Evolutionary conservation across 2,329 filamentous ascomycete genomes (phyloP), one percentile per base, ranked within the genome.

Genomic region (Venturia effusa): DNA sequence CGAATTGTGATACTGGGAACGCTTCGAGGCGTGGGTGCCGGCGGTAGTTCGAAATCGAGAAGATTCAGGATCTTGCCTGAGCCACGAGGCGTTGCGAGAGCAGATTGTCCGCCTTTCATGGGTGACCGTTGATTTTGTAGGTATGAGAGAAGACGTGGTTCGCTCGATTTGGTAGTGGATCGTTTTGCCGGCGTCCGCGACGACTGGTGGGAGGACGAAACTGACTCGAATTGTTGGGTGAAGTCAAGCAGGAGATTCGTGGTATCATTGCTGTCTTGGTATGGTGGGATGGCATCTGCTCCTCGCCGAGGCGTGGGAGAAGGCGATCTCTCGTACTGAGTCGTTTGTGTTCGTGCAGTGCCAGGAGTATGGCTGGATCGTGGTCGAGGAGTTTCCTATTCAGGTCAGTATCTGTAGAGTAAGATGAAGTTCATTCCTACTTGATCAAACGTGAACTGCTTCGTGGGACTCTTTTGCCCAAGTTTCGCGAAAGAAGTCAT

Each of bases 11-110:
- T 88, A 10, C 88, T 90, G 0, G 94, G 94, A 43, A 97, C 84
- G 64, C 91, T 96, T 66, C 93, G 87, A 17, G 94, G 94, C 0
- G 94, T 97, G 1, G 93, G 92, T 68, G 92, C 86, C 0, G 93
- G 91, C n/a, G 92, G 92, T 11, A 97, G 88, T 70, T 97, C 94
- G 72, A 95, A 94, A 75, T 96, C 91, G 59, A 95, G 84, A 54
- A 94, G 82, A 70, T 88, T 90, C 40, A 85, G 81, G 68, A 89
- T 85, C 71, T 74, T 72, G 64, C 74, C 69, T 66, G 70, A 68
- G 75, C 77, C 24, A 78, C 79, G 76, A 3, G 83, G 83, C 0
- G 83, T 84, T 6, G 74, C 74, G 17, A 71, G 68, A 6, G 3
- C 70, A 65, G 63, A 70, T 71, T 11, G 71, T 68, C 27, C 72